These are phyloP conservation scores for Cymbopogon flexuosus DNA, from an alignment of 202 grass and related monocot species.

Conservation along the genomic window DNA sequence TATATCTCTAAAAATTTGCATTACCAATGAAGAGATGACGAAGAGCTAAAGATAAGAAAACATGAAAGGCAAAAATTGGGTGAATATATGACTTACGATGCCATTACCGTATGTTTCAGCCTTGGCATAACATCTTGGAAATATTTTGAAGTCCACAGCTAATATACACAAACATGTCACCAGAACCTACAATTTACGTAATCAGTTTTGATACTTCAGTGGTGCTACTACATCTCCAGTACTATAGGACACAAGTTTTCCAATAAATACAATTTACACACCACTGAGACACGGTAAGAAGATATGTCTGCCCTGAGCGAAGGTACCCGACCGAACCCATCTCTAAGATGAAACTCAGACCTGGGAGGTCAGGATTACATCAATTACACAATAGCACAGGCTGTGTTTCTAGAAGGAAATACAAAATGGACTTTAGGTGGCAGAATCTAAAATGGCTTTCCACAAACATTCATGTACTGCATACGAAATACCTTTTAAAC, in stretches of 20 bases:
- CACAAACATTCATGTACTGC: constrained; percentile 14
- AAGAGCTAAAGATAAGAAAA: neutral
- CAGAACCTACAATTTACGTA: constrained; percentile 47
- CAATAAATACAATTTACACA: constrained; percentile 35
- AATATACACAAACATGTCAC: constrained; percentile 96
- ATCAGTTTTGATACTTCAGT: constrained; percentile 14
- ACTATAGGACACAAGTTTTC: neutral
- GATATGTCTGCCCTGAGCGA: constrained; percentile 57
- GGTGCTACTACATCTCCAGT: constrained; percentile 9
- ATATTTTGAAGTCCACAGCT: constrained; percentile 94
- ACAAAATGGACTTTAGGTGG: neutral
- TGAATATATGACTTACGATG: constrained; percentile 57
- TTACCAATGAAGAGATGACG: neutral
- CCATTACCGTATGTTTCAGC: constrained; percentile 89
- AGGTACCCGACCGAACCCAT: constrained; percentile 33
- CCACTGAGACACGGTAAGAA: constrained; percentile 87
- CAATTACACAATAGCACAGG: neutral
- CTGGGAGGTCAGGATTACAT: constrained; percentile 38
- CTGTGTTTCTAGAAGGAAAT: constrained; percentile 21
- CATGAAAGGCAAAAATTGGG: neutral
- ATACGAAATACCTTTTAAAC: constrained; percentile 54
- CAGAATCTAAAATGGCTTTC: neutral
- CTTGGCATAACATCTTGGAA: constrained; percentile 86
- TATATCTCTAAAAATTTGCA: neutral
- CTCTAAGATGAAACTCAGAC: constrained; percentile 38